These are phyloP conservation scores for Aspergillus quadrilineatus DNA, from an alignment of 2,329 filamentous ascomycete species.

Conservation along the genomic window DNA sequence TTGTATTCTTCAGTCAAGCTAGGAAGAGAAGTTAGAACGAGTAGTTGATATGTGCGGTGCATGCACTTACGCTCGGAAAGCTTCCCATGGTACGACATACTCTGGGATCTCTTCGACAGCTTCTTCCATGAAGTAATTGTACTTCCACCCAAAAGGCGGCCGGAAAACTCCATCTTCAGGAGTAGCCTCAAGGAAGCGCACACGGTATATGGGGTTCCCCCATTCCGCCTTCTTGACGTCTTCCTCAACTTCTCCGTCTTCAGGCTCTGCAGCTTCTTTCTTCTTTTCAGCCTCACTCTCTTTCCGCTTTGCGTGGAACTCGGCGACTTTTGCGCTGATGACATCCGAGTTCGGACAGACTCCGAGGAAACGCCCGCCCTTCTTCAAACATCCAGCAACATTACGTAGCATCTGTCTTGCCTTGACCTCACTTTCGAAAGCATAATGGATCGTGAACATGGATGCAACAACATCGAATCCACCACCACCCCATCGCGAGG, in stretches of 20 bases:
- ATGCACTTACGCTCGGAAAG: conserved; percentile 70
- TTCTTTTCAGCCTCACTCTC: conserved; percentile 46
- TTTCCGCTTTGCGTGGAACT: conserved; percentile 64
- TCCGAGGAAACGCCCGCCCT: conserved; percentile 90
- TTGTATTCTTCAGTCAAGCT: conserved; percentile 91
- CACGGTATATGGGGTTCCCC: conserved; percentile 90
- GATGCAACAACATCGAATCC: conserved; percentile 96
- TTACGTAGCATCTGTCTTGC: conserved; percentile 91
- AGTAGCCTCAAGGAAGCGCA: conserved; percentile 80
- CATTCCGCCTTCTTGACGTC: conserved; percentile 67
- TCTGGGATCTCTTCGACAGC: conserved; percentile 95
- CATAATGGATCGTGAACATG: conserved; percentile 99
- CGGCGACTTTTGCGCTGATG: conserved; percentile 73
- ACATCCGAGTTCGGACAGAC: conserved; percentile 97
- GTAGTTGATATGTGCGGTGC: neutral
- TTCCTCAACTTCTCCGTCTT: conserved; percentile 56
- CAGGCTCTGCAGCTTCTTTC: conserved; percentile 35
- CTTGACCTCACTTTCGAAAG: conserved; percentile 89
- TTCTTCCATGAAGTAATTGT: conserved; percentile 93
- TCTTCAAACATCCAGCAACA: conserved; percentile 84
- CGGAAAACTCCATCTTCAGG: conserved; percentile 87
- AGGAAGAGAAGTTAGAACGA: neutral
- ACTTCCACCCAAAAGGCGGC: conserved; percentile 95
- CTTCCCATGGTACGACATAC: conserved; percentile 97
- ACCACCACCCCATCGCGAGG: conserved; percentile 67